Base-by-base conservation (phyloP, 495 filamentous ascomycete species). In the Podospora didyma region DNA sequence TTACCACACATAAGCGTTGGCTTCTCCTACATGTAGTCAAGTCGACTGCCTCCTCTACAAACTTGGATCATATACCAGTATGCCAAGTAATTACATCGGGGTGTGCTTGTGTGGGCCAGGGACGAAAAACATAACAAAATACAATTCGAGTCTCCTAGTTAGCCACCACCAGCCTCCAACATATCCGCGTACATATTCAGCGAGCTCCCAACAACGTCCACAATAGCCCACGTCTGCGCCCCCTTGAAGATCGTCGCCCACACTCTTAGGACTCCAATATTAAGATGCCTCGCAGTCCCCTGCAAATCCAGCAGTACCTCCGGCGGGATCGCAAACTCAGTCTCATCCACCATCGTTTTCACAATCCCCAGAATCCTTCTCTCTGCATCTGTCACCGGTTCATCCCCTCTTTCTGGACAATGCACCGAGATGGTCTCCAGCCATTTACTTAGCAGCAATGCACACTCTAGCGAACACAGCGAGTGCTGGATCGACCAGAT, bases 401-500 rank as follows among this genome's bases (percentile, higher is more conserved):
- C 5, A 9, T 26, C 20, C 2, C 3, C 39, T 11, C 1, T 0
- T 0, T 19, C 19, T 22, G 19, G 12, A 17, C 2, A 2, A 2
- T 11, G 16, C 1, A 4, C 26, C 14, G 79, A 78, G 20, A 82
- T 75, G 9, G 70, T 68, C 12, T 78, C 74, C 12, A 82, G 68
- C 79, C 78, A 81, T 59, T 79, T 75, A 54, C 74, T 77, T 0
- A 79, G 61, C 10, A 79, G 57, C 4, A 79, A 66, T 0, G 75
- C 78, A 50, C 75, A 81, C 58, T 81, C 77, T 11, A 79, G 63
- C 51, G 73, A 76, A 7, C 72, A 75, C 16, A 79, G 64, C 0
- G 76, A 77, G 58, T 80, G 76, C 20, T 74, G 70, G 11, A 79
- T 79, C 28, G 75, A 76, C 80, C 79, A 82, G 61, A 81, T 77